Evolutionary conservation across 2,329 filamentous ascomycete genomes (phyloP).

Genomic region (Ascochyta pisi): DNA sequence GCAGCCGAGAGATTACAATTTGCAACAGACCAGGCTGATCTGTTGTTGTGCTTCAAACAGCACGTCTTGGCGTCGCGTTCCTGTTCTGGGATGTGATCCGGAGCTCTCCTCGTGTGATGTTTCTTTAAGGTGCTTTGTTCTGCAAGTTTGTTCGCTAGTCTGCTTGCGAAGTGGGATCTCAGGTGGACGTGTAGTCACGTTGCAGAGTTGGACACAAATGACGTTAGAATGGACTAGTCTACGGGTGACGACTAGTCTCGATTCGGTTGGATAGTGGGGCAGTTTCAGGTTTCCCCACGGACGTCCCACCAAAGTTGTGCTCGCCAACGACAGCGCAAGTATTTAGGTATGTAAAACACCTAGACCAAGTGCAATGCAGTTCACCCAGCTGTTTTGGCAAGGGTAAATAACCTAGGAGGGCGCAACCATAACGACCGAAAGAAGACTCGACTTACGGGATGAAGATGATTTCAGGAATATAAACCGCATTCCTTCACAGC

Average conservation of each 20-base stretch:
- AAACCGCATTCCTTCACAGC: too few relatives aligned
- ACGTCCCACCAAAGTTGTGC: too few relatives aligned
- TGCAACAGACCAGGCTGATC: background rate
- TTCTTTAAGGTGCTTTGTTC: background rate
- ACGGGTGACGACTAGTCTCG: background rate
- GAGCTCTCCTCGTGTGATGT: background rate
- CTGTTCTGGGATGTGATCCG: background rate
- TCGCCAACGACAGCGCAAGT: too few relatives aligned
- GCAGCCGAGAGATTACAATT: background rate
- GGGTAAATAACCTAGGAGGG: too few relatives aligned
- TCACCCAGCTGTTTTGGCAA: too few relatives aligned
- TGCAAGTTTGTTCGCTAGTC: background rate
- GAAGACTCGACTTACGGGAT: too few relatives aligned
- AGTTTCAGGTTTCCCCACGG: background rate
- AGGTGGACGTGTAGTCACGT: slow-evolving; percentile 3
- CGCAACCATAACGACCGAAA: too few relatives aligned
- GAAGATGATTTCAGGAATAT: too few relatives aligned
- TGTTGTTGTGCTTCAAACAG: background rate
- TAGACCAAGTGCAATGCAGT: too few relatives aligned
- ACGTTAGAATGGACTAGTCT: background rate
- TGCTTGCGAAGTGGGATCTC: background rate
- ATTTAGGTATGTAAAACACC: too few relatives aligned
- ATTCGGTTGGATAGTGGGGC: background rate
- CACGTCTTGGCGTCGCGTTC: background rate
- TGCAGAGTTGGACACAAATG: background rate